Conservation (phyloP, 352 stramenopile genomes). For the Blastocystis sp. region DNA sequence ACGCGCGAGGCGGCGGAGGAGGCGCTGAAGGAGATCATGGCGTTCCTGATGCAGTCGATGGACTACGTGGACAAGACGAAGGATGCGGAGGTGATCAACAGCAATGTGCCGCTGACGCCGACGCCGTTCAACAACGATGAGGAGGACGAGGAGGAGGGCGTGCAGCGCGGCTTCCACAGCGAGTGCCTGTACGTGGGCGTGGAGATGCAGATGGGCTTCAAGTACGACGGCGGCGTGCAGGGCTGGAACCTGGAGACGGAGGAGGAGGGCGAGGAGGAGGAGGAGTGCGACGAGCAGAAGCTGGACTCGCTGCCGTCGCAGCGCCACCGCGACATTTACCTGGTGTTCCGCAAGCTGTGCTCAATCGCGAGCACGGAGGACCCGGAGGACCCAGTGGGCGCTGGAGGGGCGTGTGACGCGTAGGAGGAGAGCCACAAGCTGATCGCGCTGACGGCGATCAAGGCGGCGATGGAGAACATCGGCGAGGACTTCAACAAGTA, state of each 20-base stretch:
- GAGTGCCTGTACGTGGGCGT: slow-evolving; percentile 66
- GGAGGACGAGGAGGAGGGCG: slow-evolving; percentile 32
- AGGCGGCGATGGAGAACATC: slow-evolving; percentile 92
- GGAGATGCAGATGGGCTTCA: slow-evolving; percentile 68
- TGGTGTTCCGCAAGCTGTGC: slow-evolving; percentile 94
- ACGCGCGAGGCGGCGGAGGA: slow-evolving; percentile 33
- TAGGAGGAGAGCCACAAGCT: slow-evolving; percentile 92
- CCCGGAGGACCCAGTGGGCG: slow-evolving; percentile 70
- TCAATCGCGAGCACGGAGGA: slow-evolving; percentile 87
- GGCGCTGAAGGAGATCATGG: slow-evolving; percentile 63
- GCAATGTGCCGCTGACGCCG: background rate
- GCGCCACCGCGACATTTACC: slow-evolving; percentile 94
- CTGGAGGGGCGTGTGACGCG: slow-evolving; percentile 77
- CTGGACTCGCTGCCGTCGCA: slow-evolving; percentile 81
- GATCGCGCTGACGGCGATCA: slow-evolving; percentile 90
- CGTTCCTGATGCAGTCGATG: slow-evolving; percentile 65
- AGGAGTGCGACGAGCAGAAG: slow-evolving; percentile 67
- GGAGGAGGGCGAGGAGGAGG: slow-evolving; percentile 62
- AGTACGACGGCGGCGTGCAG: slow-evolving; percentile 51
- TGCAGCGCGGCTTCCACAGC: slow-evolving; percentile 29
- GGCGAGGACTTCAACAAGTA: slow-evolving; percentile 87
- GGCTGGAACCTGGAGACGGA: slow-evolving; percentile 63
- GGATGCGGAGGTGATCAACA: slow-evolving; percentile 53
- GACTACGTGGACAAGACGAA: slow-evolving; percentile 69
- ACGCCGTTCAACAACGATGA: slow-evolving; percentile 20